A percentile compares a stretch with the other conserved stretches of the same genome.
Conservation (phyloP, 2,329 filamentous ascomycete genomes). For the Calonectria hawksworthii region DNA sequence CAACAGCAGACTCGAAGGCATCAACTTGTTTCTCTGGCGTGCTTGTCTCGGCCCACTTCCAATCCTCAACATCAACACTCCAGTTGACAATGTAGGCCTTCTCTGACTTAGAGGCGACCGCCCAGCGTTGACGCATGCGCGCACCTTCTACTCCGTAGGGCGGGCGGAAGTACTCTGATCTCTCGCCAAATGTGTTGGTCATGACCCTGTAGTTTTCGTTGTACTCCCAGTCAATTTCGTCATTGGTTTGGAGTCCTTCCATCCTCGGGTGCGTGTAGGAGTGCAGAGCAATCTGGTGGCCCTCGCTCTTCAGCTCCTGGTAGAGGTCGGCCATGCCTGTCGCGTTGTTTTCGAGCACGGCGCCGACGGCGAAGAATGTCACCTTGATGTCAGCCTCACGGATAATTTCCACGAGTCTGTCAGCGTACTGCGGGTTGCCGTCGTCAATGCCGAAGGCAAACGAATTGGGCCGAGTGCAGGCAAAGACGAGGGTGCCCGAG, state of each 20-base stretch:
- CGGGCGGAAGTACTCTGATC: slow-evolving; percentile 73
- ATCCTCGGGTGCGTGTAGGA: slow-evolving; percentile 79
- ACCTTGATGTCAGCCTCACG: slow-evolving; percentile 73
- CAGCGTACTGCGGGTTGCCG: slow-evolving; percentile 64
- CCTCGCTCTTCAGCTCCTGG: slow-evolving; percentile 70
- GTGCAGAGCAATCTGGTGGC: slow-evolving; percentile 79
- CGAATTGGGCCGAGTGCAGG: slow-evolving; percentile 76
- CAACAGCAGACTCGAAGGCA: slow-evolving; percentile 74
- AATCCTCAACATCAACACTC: slow-evolving; percentile 80
- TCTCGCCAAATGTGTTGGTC: slow-evolving; percentile 52
- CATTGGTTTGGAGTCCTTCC: slow-evolving; percentile 67
- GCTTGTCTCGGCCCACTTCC: slow-evolving; percentile 72
- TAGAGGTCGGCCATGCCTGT: slow-evolving; percentile 76
- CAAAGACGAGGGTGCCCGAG: slow-evolving; percentile 72
- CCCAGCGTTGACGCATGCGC: slow-evolving; percentile 74
- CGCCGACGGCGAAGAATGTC: slow-evolving; percentile 80
- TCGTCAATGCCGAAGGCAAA: slow-evolving; percentile 83
- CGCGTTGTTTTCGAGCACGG: slow-evolving; percentile 68
- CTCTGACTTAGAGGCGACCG: slow-evolving; percentile 62
- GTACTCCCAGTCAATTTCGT: slow-evolving; percentile 73
- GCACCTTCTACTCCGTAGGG: slow-evolving; percentile 79
- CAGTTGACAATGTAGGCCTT: slow-evolving; percentile 74
- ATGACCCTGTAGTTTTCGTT: slow-evolving; percentile 68
- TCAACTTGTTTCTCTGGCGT: slow-evolving; percentile 78
- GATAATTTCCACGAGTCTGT: slow-evolving; percentile 69